phyloP scores from a whole-genome alignment of 106 monocot species.

The Dendrobium huoshanense region DNA sequence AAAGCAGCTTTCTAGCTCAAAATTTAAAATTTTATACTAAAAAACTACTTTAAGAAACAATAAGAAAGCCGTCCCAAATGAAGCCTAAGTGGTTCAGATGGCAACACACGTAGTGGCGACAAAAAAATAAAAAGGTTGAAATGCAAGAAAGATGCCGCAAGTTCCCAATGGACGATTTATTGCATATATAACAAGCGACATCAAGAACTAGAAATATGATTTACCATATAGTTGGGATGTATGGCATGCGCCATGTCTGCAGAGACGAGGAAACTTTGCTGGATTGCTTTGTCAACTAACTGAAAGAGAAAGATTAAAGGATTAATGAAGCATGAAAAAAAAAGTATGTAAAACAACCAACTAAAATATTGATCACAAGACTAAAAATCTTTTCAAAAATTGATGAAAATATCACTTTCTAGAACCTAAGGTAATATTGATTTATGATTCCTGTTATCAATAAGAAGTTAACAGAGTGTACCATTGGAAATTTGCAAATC shows the following conservation, averaged over 20 bases:
- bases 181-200: neutral
- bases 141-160: no score
- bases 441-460: neutral
- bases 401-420: neutral
- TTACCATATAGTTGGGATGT: constrained; percentile 97
- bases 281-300: constrained; percentile 84
- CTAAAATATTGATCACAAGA: neutral
- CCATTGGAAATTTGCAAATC: neutral
- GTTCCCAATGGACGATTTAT: neutral
- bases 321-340: no score
- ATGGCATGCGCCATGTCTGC: constrained; percentile 99
- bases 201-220: neutral
- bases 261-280: constrained; percentile 92
- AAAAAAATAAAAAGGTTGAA: no score
- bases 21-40: no score
- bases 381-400: neutral
- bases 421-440: neutral
- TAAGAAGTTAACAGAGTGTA: neutral
- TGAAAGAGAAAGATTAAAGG: constrained; percentile 18
- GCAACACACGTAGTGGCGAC: no score
- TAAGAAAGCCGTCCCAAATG: no score
- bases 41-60: no score
- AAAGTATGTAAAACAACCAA: neutral
- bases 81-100: no score
- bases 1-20: no score